Conservation (phyloP, 768 basidiomycete species). For the Hericium alpestre region DNA sequence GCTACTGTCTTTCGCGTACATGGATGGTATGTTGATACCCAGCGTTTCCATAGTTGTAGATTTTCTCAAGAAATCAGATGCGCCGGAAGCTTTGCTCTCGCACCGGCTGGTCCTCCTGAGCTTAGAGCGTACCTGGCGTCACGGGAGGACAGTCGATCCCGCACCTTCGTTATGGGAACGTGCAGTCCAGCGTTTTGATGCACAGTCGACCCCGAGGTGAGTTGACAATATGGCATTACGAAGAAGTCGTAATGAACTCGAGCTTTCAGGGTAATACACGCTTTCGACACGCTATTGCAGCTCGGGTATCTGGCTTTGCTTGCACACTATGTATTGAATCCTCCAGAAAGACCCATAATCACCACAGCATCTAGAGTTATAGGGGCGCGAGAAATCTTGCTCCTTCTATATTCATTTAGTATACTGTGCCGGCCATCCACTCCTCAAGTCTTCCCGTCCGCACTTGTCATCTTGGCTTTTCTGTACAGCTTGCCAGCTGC, state of each 20-base stretch:
- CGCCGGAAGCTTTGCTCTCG: constrained; percentile 4
- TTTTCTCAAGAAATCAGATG: constrained; percentile 6
- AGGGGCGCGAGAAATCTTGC: constrained; percentile 26
- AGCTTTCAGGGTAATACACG: constrained; percentile 30
- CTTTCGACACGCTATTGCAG: constrained; percentile 30
- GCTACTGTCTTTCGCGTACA: neutral
- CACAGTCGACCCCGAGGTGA: constrained; percentile 37
- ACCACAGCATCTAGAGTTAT: constrained; percentile 12
- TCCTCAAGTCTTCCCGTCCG: constrained; percentile 22
- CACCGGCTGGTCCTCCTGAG: constrained; percentile 9
- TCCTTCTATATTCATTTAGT: constrained; percentile 30
- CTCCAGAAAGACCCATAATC: constrained; percentile 25
- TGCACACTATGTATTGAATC: constrained; percentile 23
- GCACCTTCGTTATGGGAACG: constrained; percentile 1
- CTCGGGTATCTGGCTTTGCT: constrained; percentile 31
- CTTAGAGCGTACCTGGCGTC: constrained; percentile 8
- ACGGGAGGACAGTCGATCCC: constrained; percentile 4
- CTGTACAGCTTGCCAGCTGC: constrained; percentile 29
- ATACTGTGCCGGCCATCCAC: constrained; percentile 25
- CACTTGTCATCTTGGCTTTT: constrained; percentile 32
- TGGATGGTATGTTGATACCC: neutral
- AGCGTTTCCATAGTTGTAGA: constrained; percentile 5
- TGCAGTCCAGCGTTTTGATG: constrained; percentile 22
- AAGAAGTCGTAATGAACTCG: neutral
- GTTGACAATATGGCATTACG: neutral